Evolutionary conservation across 75 land plant genomes (phyloP).

Genomic region (Sequoia sempervirens): DNA sequence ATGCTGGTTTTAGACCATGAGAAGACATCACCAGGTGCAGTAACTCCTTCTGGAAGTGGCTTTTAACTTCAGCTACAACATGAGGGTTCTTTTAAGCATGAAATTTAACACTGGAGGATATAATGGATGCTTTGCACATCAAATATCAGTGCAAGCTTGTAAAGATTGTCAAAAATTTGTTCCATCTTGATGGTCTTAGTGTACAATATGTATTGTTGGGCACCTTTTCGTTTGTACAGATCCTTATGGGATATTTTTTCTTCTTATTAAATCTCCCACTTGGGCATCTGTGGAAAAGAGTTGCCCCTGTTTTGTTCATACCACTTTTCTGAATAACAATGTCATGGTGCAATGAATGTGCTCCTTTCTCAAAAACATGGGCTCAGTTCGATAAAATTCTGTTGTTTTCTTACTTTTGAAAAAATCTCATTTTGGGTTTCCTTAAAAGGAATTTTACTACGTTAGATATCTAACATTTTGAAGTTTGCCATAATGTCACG

Average conservation of each 20-base stretch:
- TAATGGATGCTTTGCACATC: background rate
- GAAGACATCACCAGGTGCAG: background rate
- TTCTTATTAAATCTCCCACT: background rate
- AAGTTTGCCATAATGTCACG: background rate
- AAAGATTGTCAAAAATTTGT: background rate
- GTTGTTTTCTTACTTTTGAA: background rate
- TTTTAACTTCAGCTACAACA: background rate
- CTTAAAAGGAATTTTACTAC: background rate
- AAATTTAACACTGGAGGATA: background rate
- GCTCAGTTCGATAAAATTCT: background rate
- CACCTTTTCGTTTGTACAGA: background rate
- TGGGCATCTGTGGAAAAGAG: background rate
- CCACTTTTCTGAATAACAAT: background rate
- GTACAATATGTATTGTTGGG: background rate
- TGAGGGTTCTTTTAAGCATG: background rate
- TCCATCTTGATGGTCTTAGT: background rate
- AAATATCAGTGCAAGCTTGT: background rate
- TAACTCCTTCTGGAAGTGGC: background rate
- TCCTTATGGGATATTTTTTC: constrained; percentile 2
- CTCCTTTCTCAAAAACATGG: background rate
- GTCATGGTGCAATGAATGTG: background rate
- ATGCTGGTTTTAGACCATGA: constrained; percentile 2
- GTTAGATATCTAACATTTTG: no score
- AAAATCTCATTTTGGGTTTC: background rate
- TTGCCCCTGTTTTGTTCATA: background rate